phyloP scores from a whole-genome alignment of 2,329 filamentous ascomycete species.

The Fonsecaea multimorphosa region DNA sequence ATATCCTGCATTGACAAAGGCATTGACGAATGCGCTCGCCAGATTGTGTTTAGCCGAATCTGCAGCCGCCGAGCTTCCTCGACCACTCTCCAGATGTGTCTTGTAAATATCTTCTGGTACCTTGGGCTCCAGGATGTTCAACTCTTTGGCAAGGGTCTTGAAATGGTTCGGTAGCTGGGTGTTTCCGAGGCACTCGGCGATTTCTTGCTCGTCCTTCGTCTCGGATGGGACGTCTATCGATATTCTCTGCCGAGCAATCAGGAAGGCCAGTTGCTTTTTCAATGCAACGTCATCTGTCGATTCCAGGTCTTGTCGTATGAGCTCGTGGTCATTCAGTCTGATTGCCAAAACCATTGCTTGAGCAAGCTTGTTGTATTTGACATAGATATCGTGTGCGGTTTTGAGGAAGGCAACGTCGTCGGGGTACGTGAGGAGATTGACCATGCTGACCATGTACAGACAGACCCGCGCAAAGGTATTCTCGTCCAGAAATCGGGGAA shows the following conservation, averaged over 20 bases:
- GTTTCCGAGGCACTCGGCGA: conserved; percentile 85
- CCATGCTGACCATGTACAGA: conserved; percentile 98
- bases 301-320: conserved; percentile 83
- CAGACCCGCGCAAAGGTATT: conserved; percentile 93
- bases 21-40: conserved; percentile 94
- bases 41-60: conserved; percentile 96
- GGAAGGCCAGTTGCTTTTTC: conserved; percentile 91
- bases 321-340: conserved; percentile 81
- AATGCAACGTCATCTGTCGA: conserved; percentile 79
- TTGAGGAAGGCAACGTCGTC: conserved; percentile 95
- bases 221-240: conserved; percentile 71
- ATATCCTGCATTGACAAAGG: conserved; percentile 94
- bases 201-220: conserved; percentile 71
- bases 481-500: conserved; percentile 87
- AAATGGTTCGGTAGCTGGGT: conserved; percentile 88
- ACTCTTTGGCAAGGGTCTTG: conserved; percentile 89
- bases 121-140: conserved; percentile 96
- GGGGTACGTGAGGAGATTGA: conserved; percentile 94
- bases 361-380: conserved; percentile 87
- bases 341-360: conserved; percentile 96
- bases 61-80: conserved; percentile 90
- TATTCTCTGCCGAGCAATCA: conserved; percentile 90
- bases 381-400: conserved; percentile 92
- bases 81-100: conserved; percentile 93
- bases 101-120: conserved; percentile 99